Evolutionary conservation across 345 rosid genomes (phyloP).

Genomic region (Leavenworthia alabamica): DNA sequence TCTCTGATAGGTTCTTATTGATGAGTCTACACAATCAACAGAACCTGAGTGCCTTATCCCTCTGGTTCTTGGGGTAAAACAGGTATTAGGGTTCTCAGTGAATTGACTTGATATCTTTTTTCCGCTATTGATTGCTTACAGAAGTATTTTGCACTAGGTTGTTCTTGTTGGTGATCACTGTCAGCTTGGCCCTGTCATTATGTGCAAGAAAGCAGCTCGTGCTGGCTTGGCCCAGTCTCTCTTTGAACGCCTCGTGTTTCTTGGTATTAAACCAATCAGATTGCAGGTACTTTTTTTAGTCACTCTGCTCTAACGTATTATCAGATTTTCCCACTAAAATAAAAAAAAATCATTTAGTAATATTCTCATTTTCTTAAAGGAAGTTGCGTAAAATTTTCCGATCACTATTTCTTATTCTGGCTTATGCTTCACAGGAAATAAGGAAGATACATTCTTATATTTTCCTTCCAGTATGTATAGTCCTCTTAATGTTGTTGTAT

Average conservation of each 20-base stretch:
- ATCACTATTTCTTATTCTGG: neutral
- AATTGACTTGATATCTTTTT: neutral
- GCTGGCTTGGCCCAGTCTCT: conserved; percentile 98
- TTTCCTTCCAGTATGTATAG: neutral
- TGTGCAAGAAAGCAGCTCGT: conserved; percentile 99
- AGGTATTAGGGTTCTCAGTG: conserved; percentile 42
- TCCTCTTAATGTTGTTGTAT: conserved; percentile 10
- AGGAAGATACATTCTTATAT: neutral
- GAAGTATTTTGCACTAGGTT: conserved; percentile 40
- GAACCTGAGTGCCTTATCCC: conserved; percentile 99
- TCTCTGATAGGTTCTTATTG: conserved; percentile 80
- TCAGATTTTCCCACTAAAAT: neutral
- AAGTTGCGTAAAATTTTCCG: neutral
- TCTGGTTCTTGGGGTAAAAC: conserved; percentile 94
- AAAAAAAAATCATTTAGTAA: neutral
- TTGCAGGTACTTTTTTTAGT: conserved; percentile 61
- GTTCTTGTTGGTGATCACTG: conserved; percentile 99
- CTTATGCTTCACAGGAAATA: neutral
- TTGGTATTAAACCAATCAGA: conserved; percentile 97
- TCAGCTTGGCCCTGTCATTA: conserved; percentile 99
- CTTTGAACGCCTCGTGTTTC: conserved; percentile 93
- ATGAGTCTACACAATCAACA: conserved; percentile 98
- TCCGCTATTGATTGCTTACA: conserved; percentile 13
- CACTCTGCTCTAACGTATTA: conserved; percentile 1
- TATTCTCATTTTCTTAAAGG: neutral